Conservation (phyloP, 768 basidiomycete genomes). For the Hydnum rufescens region DNA sequence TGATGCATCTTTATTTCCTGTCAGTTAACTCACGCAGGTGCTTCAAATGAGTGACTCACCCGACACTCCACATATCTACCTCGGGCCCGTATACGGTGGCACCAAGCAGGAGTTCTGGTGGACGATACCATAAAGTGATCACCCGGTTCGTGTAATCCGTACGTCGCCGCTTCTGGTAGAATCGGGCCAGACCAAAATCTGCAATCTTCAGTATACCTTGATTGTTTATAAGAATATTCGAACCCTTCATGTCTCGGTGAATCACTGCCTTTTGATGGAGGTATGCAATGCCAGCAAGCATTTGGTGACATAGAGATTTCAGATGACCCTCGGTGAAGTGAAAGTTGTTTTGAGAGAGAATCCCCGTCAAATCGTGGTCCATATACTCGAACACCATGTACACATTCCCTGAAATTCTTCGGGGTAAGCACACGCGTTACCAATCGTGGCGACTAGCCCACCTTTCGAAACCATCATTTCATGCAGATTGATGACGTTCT, state of each 20-base stretch:
- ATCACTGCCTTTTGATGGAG: slow-evolving; percentile 92
- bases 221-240: slow-evolving; percentile 87
- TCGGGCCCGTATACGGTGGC: slow-evolving; percentile 93
- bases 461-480: slow-evolving; percentile 99
- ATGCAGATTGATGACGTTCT: slow-evolving; percentile 71
- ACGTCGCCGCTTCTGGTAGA: slow-evolving; percentile 77
- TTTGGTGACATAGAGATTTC: slow-evolving; percentile 89
- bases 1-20: slow-evolving; percentile 57
- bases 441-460: slow-evolving; percentile 19
- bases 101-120: slow-evolving; percentile 86
- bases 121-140: slow-evolving; percentile 96
- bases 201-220: slow-evolving; percentile 85
- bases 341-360: slow-evolving; percentile 81
- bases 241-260: slow-evolving; percentile 97
- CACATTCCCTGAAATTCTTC: too few species aligned
- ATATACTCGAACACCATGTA: slow-evolving; percentile 99
- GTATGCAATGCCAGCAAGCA: slow-evolving; percentile 87
- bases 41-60: slow-evolving; percentile 30
- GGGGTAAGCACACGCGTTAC: too few species aligned
- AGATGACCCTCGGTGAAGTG: slow-evolving; percentile 69
- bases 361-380: slow-evolving; percentile 94
- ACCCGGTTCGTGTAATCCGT: slow-evolving; percentile 99
- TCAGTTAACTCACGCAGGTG: slow-evolving; percentile 1
- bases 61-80: slow-evolving; percentile 99
- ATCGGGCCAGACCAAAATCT: slow-evolving; percentile 92